phyloP scores from a whole-genome alignment of 768 basidiomycete species.

The Leucosporidium creatinivorum region DNA sequence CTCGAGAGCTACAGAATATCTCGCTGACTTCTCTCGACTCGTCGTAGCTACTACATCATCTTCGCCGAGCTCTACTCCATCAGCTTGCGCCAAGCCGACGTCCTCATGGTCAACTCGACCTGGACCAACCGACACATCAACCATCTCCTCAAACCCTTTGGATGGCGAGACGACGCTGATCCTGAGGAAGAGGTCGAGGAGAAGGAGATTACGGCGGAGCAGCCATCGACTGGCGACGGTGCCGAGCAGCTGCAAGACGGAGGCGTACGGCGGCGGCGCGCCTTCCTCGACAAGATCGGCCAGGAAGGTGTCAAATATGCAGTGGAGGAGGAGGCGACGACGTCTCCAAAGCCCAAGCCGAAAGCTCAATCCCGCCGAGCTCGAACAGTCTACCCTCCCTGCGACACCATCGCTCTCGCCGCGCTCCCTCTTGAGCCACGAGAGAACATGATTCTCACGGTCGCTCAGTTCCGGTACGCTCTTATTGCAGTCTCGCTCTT shows the following conservation, averaged over 20 bases:
- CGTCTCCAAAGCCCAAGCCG: too few relatives aligned
- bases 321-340: slow-evolving; percentile 21
- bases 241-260: background rate
- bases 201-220: background rate
- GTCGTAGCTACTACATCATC: slow-evolving; percentile 70
- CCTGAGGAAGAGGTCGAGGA: background rate
- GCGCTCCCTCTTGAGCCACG: slow-evolving; percentile 47
- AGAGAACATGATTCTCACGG: slow-evolving; percentile 66
- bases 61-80: slow-evolving; percentile 76
- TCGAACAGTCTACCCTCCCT: slow-evolving; percentile 77
- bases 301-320: background rate
- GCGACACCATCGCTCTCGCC: slow-evolving; percentile 69
- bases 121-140: slow-evolving; percentile 87
- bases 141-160: slow-evolving; percentile 50
- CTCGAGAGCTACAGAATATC: background rate
- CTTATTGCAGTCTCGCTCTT: slow-evolving; percentile 1
- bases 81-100: slow-evolving; percentile 58
- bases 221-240: background rate
- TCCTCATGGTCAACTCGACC: slow-evolving; percentile 83
- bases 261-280: background rate
- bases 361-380: too few relatives aligned
- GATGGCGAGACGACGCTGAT: background rate
- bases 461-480: slow-evolving; percentile 84
- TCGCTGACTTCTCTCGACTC: too few relatives aligned
- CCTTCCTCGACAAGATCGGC: too few relatives aligned